Conservation (phyloP, 164 flowering plant genomes). For the Echeveria elegans region DNA sequence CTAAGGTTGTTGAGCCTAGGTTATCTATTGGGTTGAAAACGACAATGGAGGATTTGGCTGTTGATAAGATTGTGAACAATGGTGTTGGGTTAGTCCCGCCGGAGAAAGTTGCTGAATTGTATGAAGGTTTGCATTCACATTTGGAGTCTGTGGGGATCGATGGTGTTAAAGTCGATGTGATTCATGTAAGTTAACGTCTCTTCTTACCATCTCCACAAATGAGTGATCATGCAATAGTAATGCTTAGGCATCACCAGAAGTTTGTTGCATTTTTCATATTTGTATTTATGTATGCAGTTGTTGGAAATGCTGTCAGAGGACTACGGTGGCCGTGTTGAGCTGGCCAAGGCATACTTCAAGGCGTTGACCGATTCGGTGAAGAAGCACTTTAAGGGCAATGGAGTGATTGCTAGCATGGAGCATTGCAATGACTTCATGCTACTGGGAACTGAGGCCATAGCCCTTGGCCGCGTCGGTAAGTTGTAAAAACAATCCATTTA, state of each 20-base stretch:
- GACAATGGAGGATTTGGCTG: slow-evolving; percentile 92
- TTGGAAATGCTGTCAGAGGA: slow-evolving; percentile 77
- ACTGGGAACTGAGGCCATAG: slow-evolving; percentile 69
- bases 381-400: slow-evolving; percentile 74
- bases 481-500: too few species aligned
- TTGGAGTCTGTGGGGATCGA: slow-evolving; percentile 69
- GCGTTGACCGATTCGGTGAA: slow-evolving; percentile 56
- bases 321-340: slow-evolving; percentile 72
- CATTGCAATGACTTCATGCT: slow-evolving; percentile 91
- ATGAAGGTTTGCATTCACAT: slow-evolving; percentile 73
- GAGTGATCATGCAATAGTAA: too few species aligned
- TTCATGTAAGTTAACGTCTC: slow-evolving; percentile 92
- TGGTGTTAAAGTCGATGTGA: slow-evolving; percentile 88
- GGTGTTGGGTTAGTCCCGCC: slow-evolving; percentile 79
- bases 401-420: slow-evolving; percentile 92
- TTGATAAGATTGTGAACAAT: slow-evolving; percentile 66
- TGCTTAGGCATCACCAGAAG: too few species aligned
- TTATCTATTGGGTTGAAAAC: slow-evolving; percentile 56
- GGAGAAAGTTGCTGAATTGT: slow-evolving; percentile 50
- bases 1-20: slow-evolving; percentile 36
- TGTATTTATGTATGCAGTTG: slow-evolving; percentile 26
- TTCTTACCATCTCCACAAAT: too few species aligned
- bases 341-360: slow-evolving; percentile 68
- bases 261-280: too few species aligned
- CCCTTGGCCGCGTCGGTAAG: slow-evolving; percentile 80